Evolutionary conservation across 1,139 yeast genomes (phyloP).

Genomic region (Scheffersomyces parashehatae): DNA sequence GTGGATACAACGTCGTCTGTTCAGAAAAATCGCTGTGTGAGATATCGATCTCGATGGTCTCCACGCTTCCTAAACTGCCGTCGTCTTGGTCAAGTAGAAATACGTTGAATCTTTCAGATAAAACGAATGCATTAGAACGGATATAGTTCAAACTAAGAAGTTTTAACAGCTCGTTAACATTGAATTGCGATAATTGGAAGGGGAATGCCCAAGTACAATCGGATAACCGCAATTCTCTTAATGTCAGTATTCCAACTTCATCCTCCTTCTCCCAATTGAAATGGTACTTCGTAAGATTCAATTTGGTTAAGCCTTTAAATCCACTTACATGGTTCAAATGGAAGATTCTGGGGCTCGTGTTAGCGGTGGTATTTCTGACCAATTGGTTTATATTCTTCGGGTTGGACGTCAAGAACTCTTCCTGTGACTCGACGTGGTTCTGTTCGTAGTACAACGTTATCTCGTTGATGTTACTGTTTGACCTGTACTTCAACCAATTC

Average conservation of each 20-base stretch:
- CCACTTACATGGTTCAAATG: slow-evolving; percentile 31
- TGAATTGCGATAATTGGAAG: slow-evolving; percentile 36
- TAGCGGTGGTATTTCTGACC: slow-evolving; percentile 10
- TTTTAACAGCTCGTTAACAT: slow-evolving; percentile 22
- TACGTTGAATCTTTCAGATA: slow-evolving; percentile 38
- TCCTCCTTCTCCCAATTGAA: slow-evolving; percentile 29
- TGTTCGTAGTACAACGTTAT: slow-evolving; percentile 30
- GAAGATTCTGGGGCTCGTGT: slow-evolving; percentile 26
- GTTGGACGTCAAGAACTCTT: slow-evolving; percentile 12
- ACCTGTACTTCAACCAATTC: slow-evolving; percentile 43
- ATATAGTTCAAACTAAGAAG: slow-evolving; percentile 28
- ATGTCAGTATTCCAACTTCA: slow-evolving; percentile 5
- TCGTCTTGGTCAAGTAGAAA: slow-evolving; percentile 24
- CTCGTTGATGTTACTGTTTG: slow-evolving; percentile 15
- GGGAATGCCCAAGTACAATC: slow-evolving; percentile 52
- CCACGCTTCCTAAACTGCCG: slow-evolving; percentile 22
- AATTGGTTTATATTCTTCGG: slow-evolving; percentile 14
- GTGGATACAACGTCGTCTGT: slow-evolving; percentile 1
- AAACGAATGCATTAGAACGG: slow-evolving; percentile 30
- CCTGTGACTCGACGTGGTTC: slow-evolving; percentile 22
- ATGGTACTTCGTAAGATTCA: slow-evolving; percentile 32
- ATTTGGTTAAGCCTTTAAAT: slow-evolving; percentile 19
- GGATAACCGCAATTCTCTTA: slow-evolving; percentile 18
- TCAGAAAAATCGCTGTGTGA: slow-evolving; percentile 5
- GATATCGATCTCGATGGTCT: slow-evolving; percentile 19